Evolutionary conservation across 306 rosid genomes (phyloP), one percentile per base, ranked within the genome.

Genomic region (Prunus padus): DNA sequence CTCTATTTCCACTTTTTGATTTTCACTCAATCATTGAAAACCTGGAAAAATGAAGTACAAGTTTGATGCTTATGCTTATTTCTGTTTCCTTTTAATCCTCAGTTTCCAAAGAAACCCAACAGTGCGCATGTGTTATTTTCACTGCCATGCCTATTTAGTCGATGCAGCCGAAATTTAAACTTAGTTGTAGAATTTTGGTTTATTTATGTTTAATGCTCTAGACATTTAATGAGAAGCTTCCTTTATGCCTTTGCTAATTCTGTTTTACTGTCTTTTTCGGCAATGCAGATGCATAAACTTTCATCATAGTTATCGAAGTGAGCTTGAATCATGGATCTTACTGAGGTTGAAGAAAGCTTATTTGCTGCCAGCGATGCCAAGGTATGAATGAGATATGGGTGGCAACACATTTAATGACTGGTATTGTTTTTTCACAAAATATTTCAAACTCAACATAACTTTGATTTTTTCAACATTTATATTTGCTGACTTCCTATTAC

Each of bases 311-410:
- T 67, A 61, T 76, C 37, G 30, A 50, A 60, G 25, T 52, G 79
- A 66, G 72, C 81, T 79, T 49, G 75, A 83, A 84, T 67, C 57
- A 96, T 96, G 99, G 97, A 96, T 81, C 72, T 82, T 73, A 37
- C 69, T 0, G 97, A 89, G 84, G 90, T 89, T 59, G 97, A 96
- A 81, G 99, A 92, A 79, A 92, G 81, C 84, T 73, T 89, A 62
- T 88, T 92, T 74, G 88, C 93, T 10, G 84, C 88, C 65, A 85
- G 89, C 76, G 99, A 92, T 78, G 98, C 98, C 70, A 96, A 95
- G 97, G 97, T 95, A 85, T 72, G 51, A 64, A 74, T 50, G 62
- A 30, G 67, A 28, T 60, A 79, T 20, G 9, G 18, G 54, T 4
- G 13, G 25, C n/a, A 42, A 49, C 23, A 2, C 76, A 56, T 22